These are phyloP conservation scores for Colletotrichum tamarilloi DNA, from an alignment of 2,329 filamentous ascomycete genomes.

Conservation along the genomic window DNA sequence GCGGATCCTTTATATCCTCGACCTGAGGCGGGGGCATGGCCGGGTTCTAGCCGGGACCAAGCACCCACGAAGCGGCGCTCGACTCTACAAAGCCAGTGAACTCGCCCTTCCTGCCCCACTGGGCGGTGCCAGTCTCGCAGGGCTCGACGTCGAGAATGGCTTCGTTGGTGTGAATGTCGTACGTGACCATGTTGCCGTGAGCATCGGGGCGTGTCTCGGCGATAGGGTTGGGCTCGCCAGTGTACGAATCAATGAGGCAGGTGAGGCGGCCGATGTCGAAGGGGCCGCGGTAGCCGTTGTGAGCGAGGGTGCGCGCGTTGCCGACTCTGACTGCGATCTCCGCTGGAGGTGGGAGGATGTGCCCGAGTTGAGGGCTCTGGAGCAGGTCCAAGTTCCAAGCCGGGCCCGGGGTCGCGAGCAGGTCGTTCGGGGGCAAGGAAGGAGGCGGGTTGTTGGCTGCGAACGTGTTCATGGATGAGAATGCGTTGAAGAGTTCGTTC, in stretches of 20 bases:
- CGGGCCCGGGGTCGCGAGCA: neutral
- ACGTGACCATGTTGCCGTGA: neutral
- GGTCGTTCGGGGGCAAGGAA: neutral
- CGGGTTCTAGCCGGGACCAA: conserved; percentile 21
- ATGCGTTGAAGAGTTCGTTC: neutral
- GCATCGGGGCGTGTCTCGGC: neutral
- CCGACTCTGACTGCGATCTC: neutral
- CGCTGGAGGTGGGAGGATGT: neutral
- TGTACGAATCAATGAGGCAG: conserved; percentile 19
- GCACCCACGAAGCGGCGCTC: neutral
- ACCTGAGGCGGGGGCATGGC: neutral
- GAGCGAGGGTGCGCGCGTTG: neutral
- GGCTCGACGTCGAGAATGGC: neutral
- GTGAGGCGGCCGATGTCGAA: conserved; percentile 9
- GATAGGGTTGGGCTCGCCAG: conserved; percentile 7
- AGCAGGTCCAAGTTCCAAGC: neutral
- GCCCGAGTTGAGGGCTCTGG: neutral
- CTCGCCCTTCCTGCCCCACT: conserved; percentile 19
- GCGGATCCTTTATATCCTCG: neutral
- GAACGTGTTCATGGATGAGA: neutral
- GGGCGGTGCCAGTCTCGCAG: neutral
- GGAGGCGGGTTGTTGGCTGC: neutral
- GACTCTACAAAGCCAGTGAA: conserved; percentile 19
- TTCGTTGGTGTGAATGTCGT: neutral
- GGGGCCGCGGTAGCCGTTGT: neutral